Conservation (phyloP, 768 basidiomycete genomes). For the Amanita rimosa region DNA sequence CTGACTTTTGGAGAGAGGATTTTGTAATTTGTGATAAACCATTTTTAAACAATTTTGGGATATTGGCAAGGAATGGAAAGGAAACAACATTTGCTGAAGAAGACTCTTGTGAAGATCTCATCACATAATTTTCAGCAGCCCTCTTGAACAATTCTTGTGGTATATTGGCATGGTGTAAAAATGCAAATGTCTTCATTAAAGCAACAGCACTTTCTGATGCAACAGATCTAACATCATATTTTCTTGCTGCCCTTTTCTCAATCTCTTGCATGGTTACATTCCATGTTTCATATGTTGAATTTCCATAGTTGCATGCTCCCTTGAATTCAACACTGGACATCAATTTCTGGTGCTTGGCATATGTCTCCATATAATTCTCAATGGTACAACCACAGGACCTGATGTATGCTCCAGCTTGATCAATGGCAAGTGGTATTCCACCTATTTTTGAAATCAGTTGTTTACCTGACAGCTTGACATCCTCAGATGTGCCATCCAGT, state of each 20-base stretch:
- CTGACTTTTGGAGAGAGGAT: no score
- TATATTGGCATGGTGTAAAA: neutral
- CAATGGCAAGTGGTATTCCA: conserved; percentile 6
- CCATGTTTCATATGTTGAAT: conserved; percentile 1
- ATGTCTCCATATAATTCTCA: neutral
- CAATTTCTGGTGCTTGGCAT: neutral
- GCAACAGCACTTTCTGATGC: neutral
- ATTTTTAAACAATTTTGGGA: no score
- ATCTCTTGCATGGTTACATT: neutral
- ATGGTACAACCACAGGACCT: neutral
- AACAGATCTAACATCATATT: neutral
- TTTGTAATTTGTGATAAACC: no score
- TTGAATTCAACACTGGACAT: neutral
- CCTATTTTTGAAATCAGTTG: neutral
- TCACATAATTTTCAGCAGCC: neutral
- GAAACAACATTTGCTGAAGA: neutral
- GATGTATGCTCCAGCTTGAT: conserved; percentile 7
- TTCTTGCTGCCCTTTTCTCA: neutral
- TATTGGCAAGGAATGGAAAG: no score
- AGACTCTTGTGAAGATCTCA: no score
- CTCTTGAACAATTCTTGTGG: neutral
- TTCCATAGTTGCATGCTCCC: neutral
- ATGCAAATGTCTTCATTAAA: neutral
- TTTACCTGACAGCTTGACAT: neutral
- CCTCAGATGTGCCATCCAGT: neutral